Conservation (phyloP, 805 yeast species). For the Ogataea glucozyma region DNA sequence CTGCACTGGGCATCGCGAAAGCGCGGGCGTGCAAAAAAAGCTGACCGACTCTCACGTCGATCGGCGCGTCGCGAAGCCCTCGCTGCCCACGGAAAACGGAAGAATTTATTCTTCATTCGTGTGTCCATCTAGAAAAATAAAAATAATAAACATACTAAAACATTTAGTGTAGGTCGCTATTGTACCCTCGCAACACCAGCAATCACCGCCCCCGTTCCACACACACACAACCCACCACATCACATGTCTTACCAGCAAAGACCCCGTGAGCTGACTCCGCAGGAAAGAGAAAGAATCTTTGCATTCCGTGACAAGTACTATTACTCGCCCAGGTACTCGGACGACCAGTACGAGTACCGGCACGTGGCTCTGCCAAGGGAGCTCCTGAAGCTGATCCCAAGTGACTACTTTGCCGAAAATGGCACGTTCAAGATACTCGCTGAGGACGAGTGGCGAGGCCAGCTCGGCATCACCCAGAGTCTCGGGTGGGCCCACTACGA, state of each 20-base stretch:
- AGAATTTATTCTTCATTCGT: background rate
- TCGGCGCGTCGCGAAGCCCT: background rate
- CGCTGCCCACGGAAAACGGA: background rate
- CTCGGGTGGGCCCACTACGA: constrained; percentile 98
- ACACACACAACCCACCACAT: constrained; percentile 6
- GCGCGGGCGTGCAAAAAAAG: too few species aligned
- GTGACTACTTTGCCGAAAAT: constrained; percentile 91
- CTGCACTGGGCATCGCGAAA: too few species aligned
- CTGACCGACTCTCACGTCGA: background rate
- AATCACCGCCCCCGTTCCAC: constrained; percentile 6
- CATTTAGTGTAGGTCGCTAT: too few species aligned
- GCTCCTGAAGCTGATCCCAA: constrained; percentile 91
- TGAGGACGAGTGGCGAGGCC: constrained; percentile 96
- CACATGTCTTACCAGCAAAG: constrained; percentile 40
- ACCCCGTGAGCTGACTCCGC: constrained; percentile 74
- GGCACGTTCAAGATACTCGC: constrained; percentile 87
- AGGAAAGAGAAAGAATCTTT: constrained; percentile 81
- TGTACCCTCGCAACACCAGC: background rate
- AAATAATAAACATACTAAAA: background rate
- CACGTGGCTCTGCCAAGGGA: constrained; percentile 97
- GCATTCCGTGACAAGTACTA: constrained; percentile 94
- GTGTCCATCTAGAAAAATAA: background rate
- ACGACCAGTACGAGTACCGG: constrained; percentile 89
- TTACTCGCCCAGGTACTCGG: constrained; percentile 90
- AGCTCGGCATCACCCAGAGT: constrained; percentile 94